Evolutionary conservation across 202 grass and related monocot species (phyloP).

Genomic region (Zoysia matrella): DNA sequence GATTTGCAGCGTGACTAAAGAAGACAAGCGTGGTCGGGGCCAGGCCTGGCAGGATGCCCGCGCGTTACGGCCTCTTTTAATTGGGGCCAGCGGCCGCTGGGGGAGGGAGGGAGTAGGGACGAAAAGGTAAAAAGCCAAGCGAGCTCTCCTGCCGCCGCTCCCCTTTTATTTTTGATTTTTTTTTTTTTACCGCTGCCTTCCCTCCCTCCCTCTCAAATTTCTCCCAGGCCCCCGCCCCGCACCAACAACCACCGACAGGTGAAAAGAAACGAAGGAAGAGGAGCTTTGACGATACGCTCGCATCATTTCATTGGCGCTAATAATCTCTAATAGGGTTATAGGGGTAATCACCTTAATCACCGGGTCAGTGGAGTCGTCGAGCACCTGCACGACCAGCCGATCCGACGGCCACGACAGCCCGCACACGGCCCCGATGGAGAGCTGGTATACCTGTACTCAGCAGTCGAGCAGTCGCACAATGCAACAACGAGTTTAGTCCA

Average conservation of each 20-base stretch:
- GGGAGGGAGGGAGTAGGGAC: background rate
- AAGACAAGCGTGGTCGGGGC: conserved; percentile 25
- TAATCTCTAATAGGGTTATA: background rate
- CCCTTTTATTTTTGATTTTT: no score
- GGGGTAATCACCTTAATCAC: conserved; percentile 59
- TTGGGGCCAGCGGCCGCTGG: background rate
- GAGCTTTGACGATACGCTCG: background rate
- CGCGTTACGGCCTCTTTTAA: no score
- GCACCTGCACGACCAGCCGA: conserved; percentile 85
- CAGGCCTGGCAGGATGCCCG: no score
- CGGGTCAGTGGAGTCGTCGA: conserved; percentile 91
- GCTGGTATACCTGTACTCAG: conserved; percentile 71
- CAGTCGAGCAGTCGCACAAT: background rate
- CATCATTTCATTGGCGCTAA: background rate
- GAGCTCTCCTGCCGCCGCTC: no score
- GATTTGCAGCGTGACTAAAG: conserved; percentile 8
- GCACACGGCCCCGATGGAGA: conserved; percentile 85
- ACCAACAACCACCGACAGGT: conserved; percentile 5
- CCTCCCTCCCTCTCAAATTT: no score
- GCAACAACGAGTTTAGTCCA: background rate
- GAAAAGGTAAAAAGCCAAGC: background rate
- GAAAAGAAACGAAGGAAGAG: background rate
- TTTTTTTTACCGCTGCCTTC: no score
- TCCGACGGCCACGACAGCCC: conserved; percentile 85
- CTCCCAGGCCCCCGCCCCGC: no score